Percentiles rank a stretch among this genome's conserved stretches.
phyloP scores from a whole-genome alignment of 768 basidiomycete species.

The Atractiella rhizophila region DNA sequence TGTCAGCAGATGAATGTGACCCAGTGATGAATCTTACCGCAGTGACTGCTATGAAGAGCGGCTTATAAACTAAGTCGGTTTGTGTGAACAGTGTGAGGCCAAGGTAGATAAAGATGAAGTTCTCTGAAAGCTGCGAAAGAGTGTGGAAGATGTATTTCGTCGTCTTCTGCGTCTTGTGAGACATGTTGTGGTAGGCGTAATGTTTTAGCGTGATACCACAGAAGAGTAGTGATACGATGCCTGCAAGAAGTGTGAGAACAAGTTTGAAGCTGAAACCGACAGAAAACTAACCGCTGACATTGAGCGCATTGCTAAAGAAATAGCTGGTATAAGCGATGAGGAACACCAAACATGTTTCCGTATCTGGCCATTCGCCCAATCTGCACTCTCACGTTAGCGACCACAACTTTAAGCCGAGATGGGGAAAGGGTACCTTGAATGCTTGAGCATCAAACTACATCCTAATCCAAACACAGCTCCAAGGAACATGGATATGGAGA shows the following conservation, averaged over 20 bases:
- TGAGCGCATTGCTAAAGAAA: constrained; percentile 90
- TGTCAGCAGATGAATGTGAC: background rate
- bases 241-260: constrained; percentile 19
- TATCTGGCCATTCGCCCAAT: constrained; percentile 40
- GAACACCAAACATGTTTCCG: constrained; percentile 88
- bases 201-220: constrained; percentile 98
- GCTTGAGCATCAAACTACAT: constrained; percentile 80
- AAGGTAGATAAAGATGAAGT: constrained; percentile 98
- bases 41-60: constrained; percentile 75
- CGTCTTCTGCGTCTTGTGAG: constrained; percentile 68
- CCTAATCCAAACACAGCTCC: constrained; percentile 74
- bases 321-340: constrained; percentile 89
- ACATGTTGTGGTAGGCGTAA: constrained; percentile 99
- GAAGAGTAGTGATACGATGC: constrained; percentile 90
- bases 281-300: constrained; percentile 33
- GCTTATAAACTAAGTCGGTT: constrained; percentile 56
- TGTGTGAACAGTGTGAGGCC: constrained; percentile 93
- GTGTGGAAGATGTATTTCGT: constrained; percentile 89
- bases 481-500: constrained; percentile 78
- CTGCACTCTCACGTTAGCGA: background rate
- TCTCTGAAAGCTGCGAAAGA: constrained; percentile 81
- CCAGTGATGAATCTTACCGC: constrained; percentile 27
- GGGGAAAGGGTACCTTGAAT: constrained; percentile 33
- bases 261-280: constrained; percentile 12
- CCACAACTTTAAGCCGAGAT: background rate